Base-by-base conservation (phyloP, 139 green algal species). In the Micractinium sp. region DNA sequence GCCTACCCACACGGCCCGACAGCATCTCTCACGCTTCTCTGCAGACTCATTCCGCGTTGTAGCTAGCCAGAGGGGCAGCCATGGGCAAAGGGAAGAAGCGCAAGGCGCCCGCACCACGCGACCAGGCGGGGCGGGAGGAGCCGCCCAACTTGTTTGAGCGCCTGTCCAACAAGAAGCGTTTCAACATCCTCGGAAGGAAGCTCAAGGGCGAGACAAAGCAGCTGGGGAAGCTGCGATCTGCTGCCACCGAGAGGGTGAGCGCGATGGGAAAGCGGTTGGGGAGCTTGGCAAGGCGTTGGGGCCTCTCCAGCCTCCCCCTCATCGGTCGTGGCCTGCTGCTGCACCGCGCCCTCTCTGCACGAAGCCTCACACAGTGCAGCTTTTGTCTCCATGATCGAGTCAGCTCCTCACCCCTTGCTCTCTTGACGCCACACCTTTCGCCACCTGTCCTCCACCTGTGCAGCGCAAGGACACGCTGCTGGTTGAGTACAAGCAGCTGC, bases 381-480 rank as follows among this genome's bases (percentile, higher is more conserved):
- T 23, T 29, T 56, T 60, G 7, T 82, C 15, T 19, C n/a, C 33
- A 31, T 2, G 14, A 16, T 71, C 63, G 20, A 23, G 15, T 71
- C 18, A 12, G 63, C 63, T 71, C 63, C 18, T 12, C 63, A 71
- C 63, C 63, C 63, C 63, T 71, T 71, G 63, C 12, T 31, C 12
- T 25, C 63, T 9, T 25, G 63, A 29, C 63, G 22, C 63, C 25
- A 36, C 22, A 66, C 27, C 3, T 1, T 76, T 13, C 36, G 69
- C 69, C 69, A 86, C 13, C 33, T 71, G 20, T 41, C 20, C 5
- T 3, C 63, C 47, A 36, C 47, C 7, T 25, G 27, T 88, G 77
- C 88, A 98, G 96, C 91, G 97, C 35, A 97, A 98, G 89, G 95
- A 95, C 87, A 99, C 96, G 29, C 87, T 99, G 69, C 93, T 99